Conservation (phyloP, 768 basidiomycete species). For the Termitomyces sp. region DNA sequence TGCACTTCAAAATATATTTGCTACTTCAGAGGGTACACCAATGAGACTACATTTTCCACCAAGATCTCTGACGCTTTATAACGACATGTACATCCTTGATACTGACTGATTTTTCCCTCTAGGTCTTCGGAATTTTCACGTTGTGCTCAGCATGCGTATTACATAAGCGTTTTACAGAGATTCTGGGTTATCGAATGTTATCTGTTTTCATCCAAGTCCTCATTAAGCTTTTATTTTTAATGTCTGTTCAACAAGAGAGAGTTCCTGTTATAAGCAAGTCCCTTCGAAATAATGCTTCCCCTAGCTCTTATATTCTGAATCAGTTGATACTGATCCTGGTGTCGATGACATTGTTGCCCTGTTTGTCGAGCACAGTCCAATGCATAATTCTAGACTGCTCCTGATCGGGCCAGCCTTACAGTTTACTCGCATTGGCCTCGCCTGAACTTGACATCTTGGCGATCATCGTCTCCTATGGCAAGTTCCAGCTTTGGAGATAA, state of each 20-base stretch:
- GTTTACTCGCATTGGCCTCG: constrained; percentile 72
- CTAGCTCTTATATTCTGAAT: not conserved
- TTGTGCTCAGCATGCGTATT: not conserved
- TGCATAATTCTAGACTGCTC: not conserved
- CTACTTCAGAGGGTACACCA: constrained; percentile 80
- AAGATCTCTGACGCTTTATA: constrained; percentile 69
- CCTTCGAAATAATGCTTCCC: not conserved
- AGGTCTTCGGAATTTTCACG: not conserved
- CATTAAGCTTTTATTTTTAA: not conserved
- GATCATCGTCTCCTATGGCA: constrained; percentile 73
- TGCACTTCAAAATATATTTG: constrained; percentile 60
- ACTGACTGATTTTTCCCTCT: not conserved
- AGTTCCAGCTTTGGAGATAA: constrained; percentile 13
- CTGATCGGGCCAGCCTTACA: constrained; percentile 18
- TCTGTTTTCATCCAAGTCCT: not conserved
- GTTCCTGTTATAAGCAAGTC: constrained; percentile 66
- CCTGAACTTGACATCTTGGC: constrained; percentile 81
- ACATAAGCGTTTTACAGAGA: not conserved
- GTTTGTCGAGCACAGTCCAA: constrained; percentile 29
- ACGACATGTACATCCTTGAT: not conserved
- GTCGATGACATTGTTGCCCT: constrained; percentile 80
- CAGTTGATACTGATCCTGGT: constrained; percentile 85
- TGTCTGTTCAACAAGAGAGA: constrained; percentile 4
- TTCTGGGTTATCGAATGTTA: not conserved
- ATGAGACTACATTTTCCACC: constrained; percentile 78